Conservation (phyloP, 208 protist genomes). For the Naegleria gruberi region DNA sequence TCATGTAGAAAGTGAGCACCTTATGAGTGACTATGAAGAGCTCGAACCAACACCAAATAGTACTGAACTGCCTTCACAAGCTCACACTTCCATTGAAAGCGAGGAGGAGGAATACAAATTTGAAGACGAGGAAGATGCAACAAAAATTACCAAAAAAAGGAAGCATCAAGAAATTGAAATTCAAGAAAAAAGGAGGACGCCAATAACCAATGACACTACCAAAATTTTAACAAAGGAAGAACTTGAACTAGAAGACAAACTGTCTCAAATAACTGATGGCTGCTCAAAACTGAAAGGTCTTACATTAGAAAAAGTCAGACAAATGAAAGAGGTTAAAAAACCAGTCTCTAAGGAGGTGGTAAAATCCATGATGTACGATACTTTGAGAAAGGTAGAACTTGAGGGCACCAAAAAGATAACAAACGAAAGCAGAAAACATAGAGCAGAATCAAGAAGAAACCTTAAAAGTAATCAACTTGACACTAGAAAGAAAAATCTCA, state of each 20-base stretch:
- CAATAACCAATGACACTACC: background rate
- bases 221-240: background rate
- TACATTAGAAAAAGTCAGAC: background rate
- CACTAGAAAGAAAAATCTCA: constrained; percentile 46
- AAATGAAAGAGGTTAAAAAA: constrained; percentile 13
- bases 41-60: too few relatives aligned
- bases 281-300: background rate
- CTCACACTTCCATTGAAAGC: background rate
- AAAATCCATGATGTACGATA: background rate
- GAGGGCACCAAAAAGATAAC: background rate
- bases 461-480: constrained; percentile 28
- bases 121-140: background rate
- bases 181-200: background rate
- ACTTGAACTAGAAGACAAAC: background rate
- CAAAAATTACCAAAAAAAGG: background rate
- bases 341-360: background rate
- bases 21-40: background rate
- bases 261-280: background rate
- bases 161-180: background rate
- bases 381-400: background rate
- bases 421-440: background rate
- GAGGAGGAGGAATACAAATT: background rate
- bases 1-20: too few relatives aligned
- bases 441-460: background rate
- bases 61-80: too few relatives aligned